A percentile compares a stretch with the other conserved stretches of the same genome.
Evolutionary conservation across 345 rosid genomes (phyloP).

Genomic region (Jatropha curcas): DNA sequence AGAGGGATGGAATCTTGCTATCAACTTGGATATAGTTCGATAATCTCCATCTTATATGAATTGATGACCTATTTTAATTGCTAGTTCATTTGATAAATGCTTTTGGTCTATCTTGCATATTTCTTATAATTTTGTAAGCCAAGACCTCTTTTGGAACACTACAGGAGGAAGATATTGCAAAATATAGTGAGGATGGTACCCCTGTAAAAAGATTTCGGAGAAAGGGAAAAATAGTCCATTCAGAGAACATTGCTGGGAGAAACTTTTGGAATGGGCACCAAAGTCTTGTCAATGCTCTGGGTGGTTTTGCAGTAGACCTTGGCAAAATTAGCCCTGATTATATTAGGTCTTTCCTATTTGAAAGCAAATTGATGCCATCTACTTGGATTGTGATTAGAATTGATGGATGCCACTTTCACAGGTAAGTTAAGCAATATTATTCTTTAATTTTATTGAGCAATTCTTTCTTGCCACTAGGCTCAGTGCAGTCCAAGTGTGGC

Average conservation of each 20-base stretch:
- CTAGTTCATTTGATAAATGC: background rate
- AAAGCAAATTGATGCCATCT: slow-evolving; percentile 71
- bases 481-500: background rate
- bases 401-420: slow-evolving; percentile 97
- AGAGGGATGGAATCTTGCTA: background rate
- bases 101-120: background rate
- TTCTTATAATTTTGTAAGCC: background rate
- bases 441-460: background rate
- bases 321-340: slow-evolving; percentile 61
- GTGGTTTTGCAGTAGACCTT: slow-evolving; percentile 54
- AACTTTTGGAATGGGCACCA: slow-evolving; percentile 72
- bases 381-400: slow-evolving; percentile 84
- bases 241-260: slow-evolving; percentile 61
- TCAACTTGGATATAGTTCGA: background rate
- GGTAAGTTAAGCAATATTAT: slow-evolving; percentile 35
- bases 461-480: background rate
- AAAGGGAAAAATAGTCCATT: slow-evolving; percentile 48
- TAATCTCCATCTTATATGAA: no score
- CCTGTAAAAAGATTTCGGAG: slow-evolving; percentile 79
- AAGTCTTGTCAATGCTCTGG: slow-evolving; percentile 54
- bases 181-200: slow-evolving; percentile 61
- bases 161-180: slow-evolving; percentile 74
- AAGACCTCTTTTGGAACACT: background rate
- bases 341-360: slow-evolving; percentile 62
- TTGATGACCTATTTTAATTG: no score